Base-by-base conservation (phyloP, 495 filamentous ascomycete genomes). In the Aspergillus cavernicola region DNA sequence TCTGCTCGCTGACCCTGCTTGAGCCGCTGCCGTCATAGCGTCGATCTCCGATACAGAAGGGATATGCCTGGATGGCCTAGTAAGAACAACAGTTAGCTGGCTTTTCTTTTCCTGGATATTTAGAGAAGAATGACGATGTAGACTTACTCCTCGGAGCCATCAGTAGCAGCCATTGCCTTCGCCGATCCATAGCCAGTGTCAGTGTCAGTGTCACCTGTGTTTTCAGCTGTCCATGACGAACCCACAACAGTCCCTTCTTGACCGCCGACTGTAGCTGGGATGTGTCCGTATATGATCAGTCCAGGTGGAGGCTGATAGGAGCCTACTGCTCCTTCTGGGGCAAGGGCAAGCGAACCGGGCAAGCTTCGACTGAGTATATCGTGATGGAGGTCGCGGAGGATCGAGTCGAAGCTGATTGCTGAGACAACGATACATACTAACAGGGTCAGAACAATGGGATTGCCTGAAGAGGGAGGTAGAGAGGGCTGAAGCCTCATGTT, bases 241-340 rank as follows among this genome's bases (percentile, higher is more conserved):
- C n/a, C n/a, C n/a, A n/a, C n/a, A n/a, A n/a, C n/a, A n/a, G n/a
- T n/a, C n/a, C n/a, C n/a, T n/a, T n/a, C n/a, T n/a, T n/a, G n/a
- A n/a, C n/a, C n/a, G n/a, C n/a, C n/a, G n/a, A n/a, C 7, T 9
- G 29, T 41, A n/a, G 19, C 36, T 13, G 50, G 31, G 19, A 31
- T 24, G 15, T 35, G 15, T 16, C 28, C 45, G 18, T 56, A 28
- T 7, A 39, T 18, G 18, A 55, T 47, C 10, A 51, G 57, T 2
- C 51, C 54, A 10, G 54, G 51, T 40, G 54, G 57, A 42, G 55
- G 48, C 20, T 58, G 52, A 52, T 56, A 61, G 35, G 52, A 46
- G 46, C 57, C 60, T 4, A 63, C 49, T 40, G 60, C 60, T 2
- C 57, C 60, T 39, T 45, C 16, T 28, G 60, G 60, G 6, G 54